Evolutionary conservation across 2,329 filamentous ascomycete species (phyloP).

Genomic region (Trichoderma pleuroti): DNA sequence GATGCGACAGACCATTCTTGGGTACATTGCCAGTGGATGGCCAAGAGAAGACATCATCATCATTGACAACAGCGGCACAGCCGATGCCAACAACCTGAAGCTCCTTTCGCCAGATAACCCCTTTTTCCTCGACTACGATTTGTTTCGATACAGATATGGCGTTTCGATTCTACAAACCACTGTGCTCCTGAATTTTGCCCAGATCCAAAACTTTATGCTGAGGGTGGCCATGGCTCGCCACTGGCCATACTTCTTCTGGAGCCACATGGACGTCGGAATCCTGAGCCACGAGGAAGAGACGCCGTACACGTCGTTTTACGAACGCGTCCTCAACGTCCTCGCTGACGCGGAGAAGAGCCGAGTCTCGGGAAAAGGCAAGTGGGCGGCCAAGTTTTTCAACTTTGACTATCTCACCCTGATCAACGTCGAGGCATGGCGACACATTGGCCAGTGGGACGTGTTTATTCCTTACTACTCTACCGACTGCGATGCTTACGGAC

Average conservation of each 20-base stretch:
- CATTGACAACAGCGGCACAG: conserved; percentile 11
- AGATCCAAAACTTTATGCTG: conserved; percentile 11
- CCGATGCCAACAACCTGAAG: conserved; percentile 13
- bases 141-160: conserved; percentile 16
- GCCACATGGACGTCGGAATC: conserved; percentile 16
- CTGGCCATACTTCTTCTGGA: conserved; percentile 15
- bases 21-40: conserved; percentile 9
- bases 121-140: conserved; percentile 14
- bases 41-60: conserved; percentile 17
- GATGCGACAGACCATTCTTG: conserved; percentile 13
- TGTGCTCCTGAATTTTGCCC: conserved; percentile 13
- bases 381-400: conserved; percentile 16
- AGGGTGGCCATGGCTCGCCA: conserved; percentile 1
- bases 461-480: conserved; percentile 15
- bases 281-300: conserved; percentile 10
- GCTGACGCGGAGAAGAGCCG: background rate
- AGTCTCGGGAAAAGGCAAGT: background rate
- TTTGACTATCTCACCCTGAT: conserved; percentile 12
- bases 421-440: conserved; percentile 12
- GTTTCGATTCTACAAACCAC: conserved; percentile 14
- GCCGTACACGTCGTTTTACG: conserved; percentile 2
- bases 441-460: conserved; percentile 12
- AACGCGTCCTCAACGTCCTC: conserved; percentile 6
- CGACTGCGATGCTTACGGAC: conserved; percentile 11
- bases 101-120: background rate